phyloP scores from a whole-genome alignment of 169 alveolate genomes.

The Eimeria sp. region DNA sequence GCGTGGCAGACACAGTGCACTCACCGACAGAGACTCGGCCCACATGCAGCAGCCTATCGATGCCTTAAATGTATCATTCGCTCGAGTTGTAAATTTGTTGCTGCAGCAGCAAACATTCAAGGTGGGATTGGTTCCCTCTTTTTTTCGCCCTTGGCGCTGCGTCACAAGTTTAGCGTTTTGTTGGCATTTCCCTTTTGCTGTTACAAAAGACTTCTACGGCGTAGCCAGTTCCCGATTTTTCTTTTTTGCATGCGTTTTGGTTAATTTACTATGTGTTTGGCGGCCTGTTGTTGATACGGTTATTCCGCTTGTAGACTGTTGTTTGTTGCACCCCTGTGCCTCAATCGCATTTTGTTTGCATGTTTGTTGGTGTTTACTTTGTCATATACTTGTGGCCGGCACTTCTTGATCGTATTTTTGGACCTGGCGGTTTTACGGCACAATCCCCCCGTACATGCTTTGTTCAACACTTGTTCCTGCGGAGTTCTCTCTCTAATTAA shows the following conservation, averaged over 20 bases:
- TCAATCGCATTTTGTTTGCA: background rate
- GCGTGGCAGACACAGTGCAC: constrained; percentile 21
- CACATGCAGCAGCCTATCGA: constrained; percentile 83
- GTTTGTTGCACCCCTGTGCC: background rate
- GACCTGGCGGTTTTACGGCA: background rate
- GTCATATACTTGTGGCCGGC: background rate
- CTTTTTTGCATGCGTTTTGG: background rate
- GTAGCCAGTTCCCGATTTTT: background rate
- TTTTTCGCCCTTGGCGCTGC: background rate
- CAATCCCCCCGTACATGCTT: background rate
- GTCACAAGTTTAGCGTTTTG: background rate
- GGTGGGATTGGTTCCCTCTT: constrained; percentile 33
- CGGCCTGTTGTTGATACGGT: background rate
- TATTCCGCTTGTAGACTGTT: background rate
- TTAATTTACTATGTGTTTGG: background rate
- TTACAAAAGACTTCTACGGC: background rate
- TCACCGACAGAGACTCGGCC: background rate
- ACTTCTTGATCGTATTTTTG: background rate
- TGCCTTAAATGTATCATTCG: constrained; percentile 85
- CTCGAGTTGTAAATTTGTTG: constrained; percentile 84
- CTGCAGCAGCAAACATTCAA: constrained; percentile 83
- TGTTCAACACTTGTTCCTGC: background rate
- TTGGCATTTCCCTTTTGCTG: background rate
- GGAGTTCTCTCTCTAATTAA: background rate
- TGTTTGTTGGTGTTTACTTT: no score